Evolutionary conservation across 768 basidiomycete species (phyloP).

Genomic region (Serendipita sp.): DNA sequence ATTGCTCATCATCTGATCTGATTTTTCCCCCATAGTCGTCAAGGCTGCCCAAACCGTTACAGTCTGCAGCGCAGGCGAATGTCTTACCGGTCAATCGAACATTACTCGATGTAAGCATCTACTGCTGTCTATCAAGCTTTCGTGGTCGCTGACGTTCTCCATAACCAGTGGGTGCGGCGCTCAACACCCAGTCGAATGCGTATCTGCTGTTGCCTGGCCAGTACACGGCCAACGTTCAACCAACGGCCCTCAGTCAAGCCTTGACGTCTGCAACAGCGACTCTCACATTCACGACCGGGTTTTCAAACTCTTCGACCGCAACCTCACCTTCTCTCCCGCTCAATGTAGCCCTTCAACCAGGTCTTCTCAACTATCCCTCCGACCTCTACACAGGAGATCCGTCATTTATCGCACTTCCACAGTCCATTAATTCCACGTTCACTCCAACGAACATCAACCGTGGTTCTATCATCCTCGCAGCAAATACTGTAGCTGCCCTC

Average conservation of each 20-base stretch:
- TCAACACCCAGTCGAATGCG: slow-evolving; percentile 30
- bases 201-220: slow-evolving; percentile 61
- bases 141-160: slow-evolving; percentile 10
- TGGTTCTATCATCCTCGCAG: slow-evolving; percentile 50
- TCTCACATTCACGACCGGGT: slow-evolving; percentile 44
- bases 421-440: slow-evolving; percentile 28
- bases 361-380: slow-evolving; percentile 47
- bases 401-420: slow-evolving; percentile 42
- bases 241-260: slow-evolving; percentile 50
- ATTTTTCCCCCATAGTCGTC: neutral
- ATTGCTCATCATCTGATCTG: neutral
- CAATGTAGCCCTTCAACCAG: slow-evolving; percentile 47
- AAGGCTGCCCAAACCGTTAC: slow-evolving; percentile 5
- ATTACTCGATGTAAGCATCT: slow-evolving; percentile 35
- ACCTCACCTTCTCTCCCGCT: slow-evolving; percentile 46
- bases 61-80: slow-evolving; percentile 78
- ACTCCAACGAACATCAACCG: slow-evolving; percentile 32
- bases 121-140: neutral
- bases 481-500: slow-evolving; percentile 53
- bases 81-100: slow-evolving; percentile 64
- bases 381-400: slow-evolving; percentile 50
- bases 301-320: slow-evolving; percentile 31
- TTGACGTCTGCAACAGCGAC: slow-evolving; percentile 50
- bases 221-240: slow-evolving; percentile 55
- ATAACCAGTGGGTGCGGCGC: slow-evolving; percentile 46